phyloP scores from a whole-genome alignment of 1,139 yeast species.

The Saccharomycopsis hybrid region DNA sequence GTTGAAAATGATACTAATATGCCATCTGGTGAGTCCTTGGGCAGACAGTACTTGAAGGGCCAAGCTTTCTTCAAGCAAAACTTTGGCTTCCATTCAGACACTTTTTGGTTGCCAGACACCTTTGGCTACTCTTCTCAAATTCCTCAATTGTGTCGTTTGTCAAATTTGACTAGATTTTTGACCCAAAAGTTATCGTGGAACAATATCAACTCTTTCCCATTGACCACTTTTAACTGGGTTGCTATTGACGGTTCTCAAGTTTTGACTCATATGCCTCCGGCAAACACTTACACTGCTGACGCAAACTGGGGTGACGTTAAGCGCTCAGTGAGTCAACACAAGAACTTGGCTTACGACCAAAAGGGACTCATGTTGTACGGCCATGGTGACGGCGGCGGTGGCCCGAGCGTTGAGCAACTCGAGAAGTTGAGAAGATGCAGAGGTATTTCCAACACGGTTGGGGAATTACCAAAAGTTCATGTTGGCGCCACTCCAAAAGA shows the following conservation, averaged over 20 bases:
- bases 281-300: constrained; percentile 86
- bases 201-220: constrained; percentile 84
- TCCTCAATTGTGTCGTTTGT: constrained; percentile 84
- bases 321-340: constrained; percentile 73
- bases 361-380: constrained; percentile 81
- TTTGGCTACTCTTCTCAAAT: constrained; percentile 94
- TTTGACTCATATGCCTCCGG: constrained; percentile 96
- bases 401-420: constrained; percentile 89
- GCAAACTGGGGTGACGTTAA: constrained; percentile 91
- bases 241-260: constrained; percentile 92
- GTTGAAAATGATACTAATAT: constrained; percentile 95
- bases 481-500: constrained; percentile 73
- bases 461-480: constrained; percentile 74
- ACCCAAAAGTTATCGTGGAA: constrained; percentile 97
- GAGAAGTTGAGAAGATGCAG: constrained; percentile 88
- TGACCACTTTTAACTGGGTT: constrained; percentile 90
- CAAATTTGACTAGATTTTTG: constrained; percentile 76
- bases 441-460: constrained; percentile 76
- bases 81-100: constrained; percentile 67
- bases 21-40: constrained; percentile 86
- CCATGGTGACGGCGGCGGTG: constrained; percentile 98
- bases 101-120: constrained; percentile 95
- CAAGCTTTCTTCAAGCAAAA: constrained; percentile 76
- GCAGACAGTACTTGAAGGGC: constrained; percentile 84
- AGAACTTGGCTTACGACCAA: constrained; percentile 73